Conservation (phyloP, 1,284 basidiomycete genomes). For the Malassezia brasiliensis region DNA sequence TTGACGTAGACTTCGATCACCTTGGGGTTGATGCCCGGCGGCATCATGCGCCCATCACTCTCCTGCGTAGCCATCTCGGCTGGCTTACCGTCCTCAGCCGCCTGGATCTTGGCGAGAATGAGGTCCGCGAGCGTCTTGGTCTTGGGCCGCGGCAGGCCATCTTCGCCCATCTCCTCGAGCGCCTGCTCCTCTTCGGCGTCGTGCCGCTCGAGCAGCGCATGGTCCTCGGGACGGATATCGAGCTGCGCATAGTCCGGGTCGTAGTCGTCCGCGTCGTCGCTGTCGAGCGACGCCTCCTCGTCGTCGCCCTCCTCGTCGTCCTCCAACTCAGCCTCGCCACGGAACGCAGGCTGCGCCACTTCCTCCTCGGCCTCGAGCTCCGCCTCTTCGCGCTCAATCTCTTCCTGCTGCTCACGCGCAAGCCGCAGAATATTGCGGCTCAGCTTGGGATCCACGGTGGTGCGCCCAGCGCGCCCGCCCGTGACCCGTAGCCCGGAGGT, state of each 20-base stretch:
- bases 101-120: conserved; percentile 79
- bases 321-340: conserved; percentile 48
- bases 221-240: conserved; percentile 42
- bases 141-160: conserved; percentile 20
- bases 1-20: conserved; percentile 91
- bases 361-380: conserved; percentile 45
- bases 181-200: conserved; percentile 25
- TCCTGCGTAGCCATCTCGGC: conserved; percentile 21
- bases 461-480: conserved; percentile 29
- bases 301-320: conserved; percentile 32
- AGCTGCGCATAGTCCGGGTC: conserved; percentile 36
- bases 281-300: conserved; percentile 27
- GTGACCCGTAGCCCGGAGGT: conserved; percentile 22
- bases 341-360: conserved; percentile 22
- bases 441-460: conserved; percentile 55
- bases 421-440: conserved; percentile 84
- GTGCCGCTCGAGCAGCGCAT: conserved; percentile 37
- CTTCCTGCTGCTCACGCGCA: conserved; percentile 85
- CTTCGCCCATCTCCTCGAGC: conserved; percentile 17
- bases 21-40: conserved; percentile 82
- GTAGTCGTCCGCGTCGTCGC: conserved; percentile 36
- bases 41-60: conserved; percentile 49
- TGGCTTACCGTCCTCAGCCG: conserved; percentile 55
- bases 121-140: conserved; percentile 66
- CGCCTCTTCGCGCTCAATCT: conserved; percentile 51